Base-by-base conservation (phyloP, 2,329 filamentous ascomycete genomes). In the Niveomyces coronatus region DNA sequence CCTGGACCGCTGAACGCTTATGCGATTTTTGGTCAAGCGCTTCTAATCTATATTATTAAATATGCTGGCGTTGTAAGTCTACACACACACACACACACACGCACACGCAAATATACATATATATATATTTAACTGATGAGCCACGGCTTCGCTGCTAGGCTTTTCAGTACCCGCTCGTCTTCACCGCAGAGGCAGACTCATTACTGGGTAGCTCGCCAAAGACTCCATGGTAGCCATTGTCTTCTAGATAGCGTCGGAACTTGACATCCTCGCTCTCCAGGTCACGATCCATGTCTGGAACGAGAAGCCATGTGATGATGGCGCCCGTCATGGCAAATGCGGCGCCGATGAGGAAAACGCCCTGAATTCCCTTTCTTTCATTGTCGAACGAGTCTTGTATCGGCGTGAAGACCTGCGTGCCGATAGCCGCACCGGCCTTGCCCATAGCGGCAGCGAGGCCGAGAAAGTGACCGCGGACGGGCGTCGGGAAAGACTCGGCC, bases 391-490 rank as follows among this genome's bases (percentile, higher is more conserved):
- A 44, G 23, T 49, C 43, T 19, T 50, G 45, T 10, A 47, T 45
- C 3, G 47, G 44, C 4, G 37, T 47, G 19, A 47, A 45, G 13
- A 49, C 45, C 19, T 50, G 50, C 1, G 66, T 71, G 0, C 68
- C 69, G 7, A 73, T 52, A 0, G 68, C 69, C 0, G 67, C 69
- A 1, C 68, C 68, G 0, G 65, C 61, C 46, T 72, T 71, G 1
- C 68, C 68, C 9, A 71, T 48, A 0, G 67, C 69, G 0, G 68
- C 67, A 1, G 65, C 65, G 8, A 71, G 49, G 1, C 68, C 67
- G 23, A 70, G 68, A 38, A 67, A 68, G 10, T 63, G 67, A 1
- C 69, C 69, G 9, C 68, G 56, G 0, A 71, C 62, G 1, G 65
- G 63, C 0, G 68, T 71, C 0, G 68, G 62, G 42, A 68, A 72